Base-by-base conservation (phyloP, 2,329 filamentous ascomycete genomes). In the Botrytis tulipae region DNA sequence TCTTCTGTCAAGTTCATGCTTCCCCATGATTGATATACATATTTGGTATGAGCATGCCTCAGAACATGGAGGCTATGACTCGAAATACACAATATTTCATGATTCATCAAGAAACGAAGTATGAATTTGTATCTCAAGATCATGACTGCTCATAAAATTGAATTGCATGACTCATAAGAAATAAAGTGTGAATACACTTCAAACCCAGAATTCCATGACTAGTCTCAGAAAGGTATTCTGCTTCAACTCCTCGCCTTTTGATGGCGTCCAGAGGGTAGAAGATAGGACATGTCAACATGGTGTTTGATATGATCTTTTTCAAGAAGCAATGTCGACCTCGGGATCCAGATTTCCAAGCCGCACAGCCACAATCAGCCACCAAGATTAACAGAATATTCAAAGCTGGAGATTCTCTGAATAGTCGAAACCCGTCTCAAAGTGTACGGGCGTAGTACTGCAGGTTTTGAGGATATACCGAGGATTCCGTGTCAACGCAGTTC, bases 191-290 rank as follows among this genome's bases (percentile, higher is more conserved):
- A 51, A n/a, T n/a, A 51, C 5, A 25, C 22, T 10, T 12, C 16
- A 7, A 51, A n/a, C 5, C 48, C 48, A n/a, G 0, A 1, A 8
- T n/a, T 6, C 5, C 4, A n/a, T n/a, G 10, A 6, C 10, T 20
- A 22, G 44, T 10, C 22, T 22, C 20, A 48, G 1, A 22, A 8
- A 22, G 4, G 7, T 9, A 9, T 8, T 46, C 22, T 20, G 16
- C 44, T 20, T 46, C 20, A 9, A 9, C 44, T 25, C 46, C 46
- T 48, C 20, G 20, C 46, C 3, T 25, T 48, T 25, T 48, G 46
- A 25, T 16, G 20, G 46, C 3, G 8, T 10, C 25, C 46, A 10
- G 46, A 48, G 8, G 44, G 44, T 12, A 1, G 20, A 48, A 48
- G 46, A 48, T 25, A 1, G 46, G 20, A 48, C 0, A 48, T 10